Conservation (phyloP, 2,329 filamentous ascomycete species). For the Claviceps spartinae region DNA sequence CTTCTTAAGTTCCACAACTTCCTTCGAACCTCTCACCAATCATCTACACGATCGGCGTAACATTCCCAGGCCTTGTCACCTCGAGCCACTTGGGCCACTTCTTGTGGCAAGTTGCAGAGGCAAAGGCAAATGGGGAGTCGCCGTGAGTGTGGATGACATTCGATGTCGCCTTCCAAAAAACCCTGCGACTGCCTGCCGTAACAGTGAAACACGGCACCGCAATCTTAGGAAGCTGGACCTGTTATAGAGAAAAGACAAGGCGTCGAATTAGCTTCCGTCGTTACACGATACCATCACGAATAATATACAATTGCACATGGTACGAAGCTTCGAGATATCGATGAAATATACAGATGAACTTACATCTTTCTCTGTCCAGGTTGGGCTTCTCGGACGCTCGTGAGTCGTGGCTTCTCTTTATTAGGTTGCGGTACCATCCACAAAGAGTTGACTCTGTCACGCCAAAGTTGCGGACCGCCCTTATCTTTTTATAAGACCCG, state of each 20-base stretch:
- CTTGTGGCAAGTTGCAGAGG: constrained; percentile 43
- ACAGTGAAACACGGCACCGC: constrained; percentile 20
- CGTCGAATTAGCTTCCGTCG: constrained; percentile 7
- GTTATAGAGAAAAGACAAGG: not conserved
- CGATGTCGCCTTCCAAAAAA: constrained; percentile 45
- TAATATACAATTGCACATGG: no score
- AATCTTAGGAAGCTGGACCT: constrained; percentile 31
- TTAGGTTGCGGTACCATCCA: constrained; percentile 52
- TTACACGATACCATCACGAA: no score
- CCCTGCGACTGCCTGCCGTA: constrained; percentile 27
- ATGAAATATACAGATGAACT: constrained; percentile 17
- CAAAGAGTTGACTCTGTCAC: constrained; percentile 62
- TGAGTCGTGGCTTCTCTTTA: constrained; percentile 38
- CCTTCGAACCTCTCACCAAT: no score
- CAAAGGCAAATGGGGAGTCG: constrained; percentile 42
- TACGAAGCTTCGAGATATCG: no score
- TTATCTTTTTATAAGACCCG: constrained; percentile 53
- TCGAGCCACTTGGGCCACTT: constrained; percentile 20
- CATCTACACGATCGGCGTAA: no score
- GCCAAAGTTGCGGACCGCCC: constrained; percentile 35
- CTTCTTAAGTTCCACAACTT: no score
- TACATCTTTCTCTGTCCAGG: constrained; percentile 52
- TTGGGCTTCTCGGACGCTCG: constrained; percentile 49
- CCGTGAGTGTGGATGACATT: constrained; percentile 37
- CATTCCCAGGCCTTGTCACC: no score